Evolutionary conservation across 257 asterid species (phyloP).

Genomic region (Voacanga thouarsii): DNA sequence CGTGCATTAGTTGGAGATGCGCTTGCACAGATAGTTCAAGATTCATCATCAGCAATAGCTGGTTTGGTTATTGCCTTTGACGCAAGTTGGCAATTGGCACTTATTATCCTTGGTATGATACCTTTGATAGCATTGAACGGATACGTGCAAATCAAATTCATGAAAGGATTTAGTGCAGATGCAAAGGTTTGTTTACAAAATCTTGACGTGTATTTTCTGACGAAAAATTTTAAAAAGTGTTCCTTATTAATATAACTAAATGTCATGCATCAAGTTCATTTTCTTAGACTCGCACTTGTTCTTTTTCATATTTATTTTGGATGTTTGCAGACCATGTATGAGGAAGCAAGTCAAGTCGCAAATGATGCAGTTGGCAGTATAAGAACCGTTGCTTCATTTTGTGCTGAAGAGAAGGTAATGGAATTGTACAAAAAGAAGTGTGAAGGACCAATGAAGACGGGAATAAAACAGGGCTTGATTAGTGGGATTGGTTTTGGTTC

Average conservation of each 20-base stretch:
- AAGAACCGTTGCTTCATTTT: slow-evolving; percentile 38
- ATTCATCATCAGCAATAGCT: slow-evolving; percentile 49
- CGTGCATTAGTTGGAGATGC: slow-evolving; percentile 90
- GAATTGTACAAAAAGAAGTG: slow-evolving; percentile 59
- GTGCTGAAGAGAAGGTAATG: slow-evolving; percentile 83
- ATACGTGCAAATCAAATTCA: slow-evolving; percentile 32
- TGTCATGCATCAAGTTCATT: no score
- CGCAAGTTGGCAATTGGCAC: slow-evolving; percentile 74
- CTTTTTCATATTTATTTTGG: slow-evolving; percentile 11
- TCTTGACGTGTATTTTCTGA: neutral
- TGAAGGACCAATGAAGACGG: slow-evolving; percentile 59
- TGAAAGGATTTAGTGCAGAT: slow-evolving; percentile 71
- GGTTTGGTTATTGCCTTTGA: slow-evolving; percentile 64
- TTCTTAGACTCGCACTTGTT: neutral
- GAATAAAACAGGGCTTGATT: slow-evolving; percentile 59
- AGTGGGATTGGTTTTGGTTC: slow-evolving; percentile 76
- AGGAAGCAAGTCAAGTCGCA: slow-evolving; percentile 64
- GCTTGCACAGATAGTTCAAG: slow-evolving; percentile 76
- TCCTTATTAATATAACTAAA: neutral
- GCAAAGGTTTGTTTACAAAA: slow-evolving; percentile 47
- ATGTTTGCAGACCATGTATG: slow-evolving; percentile 58
- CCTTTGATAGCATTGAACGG: slow-evolving; percentile 55
- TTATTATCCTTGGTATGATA: slow-evolving; percentile 60
- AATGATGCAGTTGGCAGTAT: no score
- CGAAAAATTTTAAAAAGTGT: neutral